Evolutionary conservation across 495 filamentous ascomycete genomes (phyloP).

Genomic region (Penicillium simplicissimum): DNA sequence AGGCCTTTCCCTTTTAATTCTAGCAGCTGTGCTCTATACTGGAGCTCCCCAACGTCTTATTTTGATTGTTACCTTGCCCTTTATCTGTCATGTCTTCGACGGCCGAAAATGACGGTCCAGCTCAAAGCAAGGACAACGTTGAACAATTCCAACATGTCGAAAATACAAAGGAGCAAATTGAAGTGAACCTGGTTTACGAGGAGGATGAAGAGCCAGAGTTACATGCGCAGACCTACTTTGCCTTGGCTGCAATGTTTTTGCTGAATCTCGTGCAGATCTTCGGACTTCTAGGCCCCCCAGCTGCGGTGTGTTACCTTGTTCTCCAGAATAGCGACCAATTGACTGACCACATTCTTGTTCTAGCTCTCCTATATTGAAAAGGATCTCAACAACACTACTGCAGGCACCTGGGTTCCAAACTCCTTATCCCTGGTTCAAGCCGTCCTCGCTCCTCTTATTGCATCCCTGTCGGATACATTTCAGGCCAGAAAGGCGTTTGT

Average conservation of each 20-base stretch:
- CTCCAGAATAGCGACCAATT: not conserved
- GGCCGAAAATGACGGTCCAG: not conserved
- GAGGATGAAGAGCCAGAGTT: slow-evolving; percentile 9
- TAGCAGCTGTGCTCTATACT: not conserved
- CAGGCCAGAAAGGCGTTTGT: slow-evolving; percentile 13
- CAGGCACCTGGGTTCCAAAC: slow-evolving; percentile 16
- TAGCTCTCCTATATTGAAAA: slow-evolving; percentile 13
- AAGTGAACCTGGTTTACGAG: not conserved
- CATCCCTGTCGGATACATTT: slow-evolving; percentile 15
- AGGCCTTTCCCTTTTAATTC: not conserved
- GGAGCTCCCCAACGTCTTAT: not conserved
- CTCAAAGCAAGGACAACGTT: not conserved
- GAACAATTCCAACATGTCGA: slow-evolving; percentile 2
- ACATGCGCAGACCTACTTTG: slow-evolving; percentile 12
- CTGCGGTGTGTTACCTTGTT: not conserved
- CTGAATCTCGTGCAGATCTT: slow-evolving; percentile 19
- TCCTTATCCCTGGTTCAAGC: slow-evolving; percentile 15
- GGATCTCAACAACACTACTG: slow-evolving; percentile 13
- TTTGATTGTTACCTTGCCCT: not conserved
- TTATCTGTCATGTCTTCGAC: not conserved
- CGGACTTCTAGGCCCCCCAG: slow-evolving; percentile 13
- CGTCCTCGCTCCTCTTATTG: slow-evolving; percentile 13
- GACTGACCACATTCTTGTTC: not conserved
- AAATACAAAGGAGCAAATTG: not conserved
- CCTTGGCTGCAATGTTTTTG: slow-evolving; percentile 12